A percentile compares a stretch with the other conserved stretches of the same genome.
phyloP scores from a whole-genome alignment of 441 rosid species.

The Cnidoscolus chayamansa region DNA sequence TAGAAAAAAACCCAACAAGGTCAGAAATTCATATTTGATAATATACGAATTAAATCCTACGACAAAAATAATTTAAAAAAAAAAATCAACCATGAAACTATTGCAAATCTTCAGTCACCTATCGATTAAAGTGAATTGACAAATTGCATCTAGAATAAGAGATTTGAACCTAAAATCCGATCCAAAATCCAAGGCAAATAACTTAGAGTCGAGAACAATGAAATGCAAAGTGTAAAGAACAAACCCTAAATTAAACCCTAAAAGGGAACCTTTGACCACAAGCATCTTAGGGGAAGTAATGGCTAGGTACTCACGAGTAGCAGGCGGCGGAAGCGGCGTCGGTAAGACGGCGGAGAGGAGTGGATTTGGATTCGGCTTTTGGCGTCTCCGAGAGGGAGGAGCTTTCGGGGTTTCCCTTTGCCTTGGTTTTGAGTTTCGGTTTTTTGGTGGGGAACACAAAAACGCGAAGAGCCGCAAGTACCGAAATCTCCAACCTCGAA shows the following conservation, averaged over 20 bases:
- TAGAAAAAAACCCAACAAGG: too few relatives aligned
- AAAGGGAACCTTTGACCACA: not conserved
- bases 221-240: not conserved
- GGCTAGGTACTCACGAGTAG: not conserved
- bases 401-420: too few relatives aligned
- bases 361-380: constrained; percentile 4
- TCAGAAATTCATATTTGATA: too few relatives aligned
- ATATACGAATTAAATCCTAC: too few relatives aligned
- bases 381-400: too few relatives aligned
- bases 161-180: not conserved
- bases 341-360: constrained; percentile 5
- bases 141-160: not conserved
- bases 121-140: not conserved
- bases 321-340: constrained; percentile 2
- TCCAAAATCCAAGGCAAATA: not conserved
- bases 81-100: not conserved
- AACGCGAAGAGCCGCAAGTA: too few relatives aligned
- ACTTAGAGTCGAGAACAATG: not conserved
- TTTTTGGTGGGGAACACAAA: too few relatives aligned
- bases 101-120: not conserved
- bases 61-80: not conserved
- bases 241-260: constrained; percentile 4
- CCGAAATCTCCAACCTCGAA: too few relatives aligned
- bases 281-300: constrained; percentile 4
- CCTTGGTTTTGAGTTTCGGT: too few relatives aligned